phyloP scores from a whole-genome alignment of 495 filamentous ascomycete genomes.

The Xylaria bambusicola region DNA sequence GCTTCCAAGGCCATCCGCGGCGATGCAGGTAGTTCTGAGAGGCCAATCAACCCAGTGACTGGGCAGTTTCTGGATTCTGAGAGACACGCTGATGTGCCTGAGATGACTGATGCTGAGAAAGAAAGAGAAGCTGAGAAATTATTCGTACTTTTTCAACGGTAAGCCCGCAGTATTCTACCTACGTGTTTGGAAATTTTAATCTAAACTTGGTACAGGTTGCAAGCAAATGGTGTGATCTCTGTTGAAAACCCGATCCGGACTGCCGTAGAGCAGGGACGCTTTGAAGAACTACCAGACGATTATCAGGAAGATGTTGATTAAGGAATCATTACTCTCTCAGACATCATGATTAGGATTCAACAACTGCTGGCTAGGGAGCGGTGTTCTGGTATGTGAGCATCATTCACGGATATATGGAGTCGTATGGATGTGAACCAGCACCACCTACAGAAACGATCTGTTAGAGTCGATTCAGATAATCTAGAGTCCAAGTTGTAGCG shows the following conservation, averaged over 20 bases:
- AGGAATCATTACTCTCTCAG: no score
- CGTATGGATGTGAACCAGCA: no score
- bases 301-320: conserved; percentile 44
- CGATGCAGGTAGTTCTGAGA: conserved; percentile 26
- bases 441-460: no score
- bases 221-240: conserved; percentile 77
- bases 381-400: no score
- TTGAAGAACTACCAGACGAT: conserved; percentile 66
- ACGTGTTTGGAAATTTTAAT: conserved; percentile 7
- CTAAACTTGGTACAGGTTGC: conserved; percentile 58
- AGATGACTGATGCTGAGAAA: conserved; percentile 91
- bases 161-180: conserved; percentile 19
- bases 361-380: no score
- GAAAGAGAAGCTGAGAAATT: conserved; percentile 89
- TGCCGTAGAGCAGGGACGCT: conserved; percentile 73
- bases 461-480: no score
- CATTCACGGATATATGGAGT: no score
- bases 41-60: conserved; percentile 79
- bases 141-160: conserved; percentile 95
- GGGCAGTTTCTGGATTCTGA: conserved; percentile 81
- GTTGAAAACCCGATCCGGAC: conserved; percentile 83
- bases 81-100: conserved; percentile 52
- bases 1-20: conserved; percentile 59
- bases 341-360: no score
- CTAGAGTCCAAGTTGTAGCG: no score